Conservation (phyloP, 23 red algal genomes). For the Gracilaria gracilis region DNA sequence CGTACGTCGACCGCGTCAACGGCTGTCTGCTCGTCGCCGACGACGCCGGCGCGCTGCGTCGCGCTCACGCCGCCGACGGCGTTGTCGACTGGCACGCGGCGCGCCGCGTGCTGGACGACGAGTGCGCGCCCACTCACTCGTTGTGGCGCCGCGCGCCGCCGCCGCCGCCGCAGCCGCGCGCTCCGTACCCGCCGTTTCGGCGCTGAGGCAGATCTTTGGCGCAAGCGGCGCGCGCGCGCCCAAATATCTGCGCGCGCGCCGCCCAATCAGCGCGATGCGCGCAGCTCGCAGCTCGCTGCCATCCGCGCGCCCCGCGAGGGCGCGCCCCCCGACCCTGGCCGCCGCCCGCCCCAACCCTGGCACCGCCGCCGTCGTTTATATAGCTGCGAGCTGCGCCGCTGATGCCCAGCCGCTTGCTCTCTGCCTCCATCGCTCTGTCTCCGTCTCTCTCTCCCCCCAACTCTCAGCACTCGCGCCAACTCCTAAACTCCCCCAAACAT, state of each 20-base stretch:
- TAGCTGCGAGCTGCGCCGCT: too few species aligned
- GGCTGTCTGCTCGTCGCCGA: background rate
- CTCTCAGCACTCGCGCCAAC: background rate
- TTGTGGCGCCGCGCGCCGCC: too few species aligned
- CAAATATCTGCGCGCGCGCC: background rate
- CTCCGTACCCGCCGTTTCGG: background rate
- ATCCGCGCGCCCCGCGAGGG: background rate
- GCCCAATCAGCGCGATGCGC: background rate
- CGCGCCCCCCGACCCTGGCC: background rate
- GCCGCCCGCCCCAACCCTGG: too few species aligned
- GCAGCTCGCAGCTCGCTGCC: background rate
- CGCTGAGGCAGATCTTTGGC: too few species aligned
- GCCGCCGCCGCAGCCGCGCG: background rate
- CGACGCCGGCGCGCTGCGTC: background rate
- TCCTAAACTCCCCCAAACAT: background rate
- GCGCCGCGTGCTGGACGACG: background rate
- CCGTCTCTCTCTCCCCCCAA: background rate
- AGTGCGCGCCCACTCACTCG: background rate
- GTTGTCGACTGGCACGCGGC: conserved; percentile 3
- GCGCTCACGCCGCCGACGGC: background rate
- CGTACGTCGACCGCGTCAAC: background rate
- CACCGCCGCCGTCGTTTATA: too few species aligned
- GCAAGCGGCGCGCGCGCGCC: too few species aligned
- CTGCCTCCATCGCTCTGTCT: background rate
- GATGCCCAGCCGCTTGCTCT: background rate